Base-by-base conservation (phyloP, 1,284 basidiomycete species). In the Trametes sp. region DNA sequence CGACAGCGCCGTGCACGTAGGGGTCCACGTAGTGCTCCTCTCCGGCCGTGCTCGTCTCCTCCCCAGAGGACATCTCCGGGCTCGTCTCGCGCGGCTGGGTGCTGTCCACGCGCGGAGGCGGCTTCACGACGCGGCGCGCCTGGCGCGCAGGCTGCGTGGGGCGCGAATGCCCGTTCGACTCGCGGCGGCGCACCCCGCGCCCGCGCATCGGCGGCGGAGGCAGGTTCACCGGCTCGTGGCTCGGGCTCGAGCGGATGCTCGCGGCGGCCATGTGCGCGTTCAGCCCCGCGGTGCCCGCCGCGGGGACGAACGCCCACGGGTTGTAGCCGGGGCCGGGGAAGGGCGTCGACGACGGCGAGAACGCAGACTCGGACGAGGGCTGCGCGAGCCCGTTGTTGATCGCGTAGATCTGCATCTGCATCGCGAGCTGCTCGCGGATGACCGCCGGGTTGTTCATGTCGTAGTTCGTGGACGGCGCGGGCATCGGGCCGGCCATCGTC, bases 11-110 rank as follows among this genome's bases (percentile, higher is more conserved):
- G 53, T 44, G 66, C 1, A 76, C 77, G 61, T 68, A 73, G 56
- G 74, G 76, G 19, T 81, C 81, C 49, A 82, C 82, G 7, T 81
- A 82, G 65, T 82, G 81, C 28, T 80, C 82, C 69, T 86, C 85
- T 0, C 83, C 83, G 1, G 85, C 85, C 13, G 63, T 60, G 45
- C 59, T 60, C 1, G 84, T 87, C 72, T 85, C 84, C 69, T 86
- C 84, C 0, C 84, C 84, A 16, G 76, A 82, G 24, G 85, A 87
- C 33, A 83, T 82, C 75, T 92, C 91, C 0, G 89, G 90, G 68
- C 87, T 92, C 19, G 90, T 92, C 66, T 92, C 90, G 53, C 89
- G 78, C 9, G 91, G 90, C 70, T 92, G 89, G 0, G 91, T 93
- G 68, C 90, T 92, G 67, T 91, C 88, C 10, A 92, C 90, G 10